phyloP scores from a whole-genome alignment of 495 filamentous ascomycete genomes.

The Penicillium cinerascens region DNA sequence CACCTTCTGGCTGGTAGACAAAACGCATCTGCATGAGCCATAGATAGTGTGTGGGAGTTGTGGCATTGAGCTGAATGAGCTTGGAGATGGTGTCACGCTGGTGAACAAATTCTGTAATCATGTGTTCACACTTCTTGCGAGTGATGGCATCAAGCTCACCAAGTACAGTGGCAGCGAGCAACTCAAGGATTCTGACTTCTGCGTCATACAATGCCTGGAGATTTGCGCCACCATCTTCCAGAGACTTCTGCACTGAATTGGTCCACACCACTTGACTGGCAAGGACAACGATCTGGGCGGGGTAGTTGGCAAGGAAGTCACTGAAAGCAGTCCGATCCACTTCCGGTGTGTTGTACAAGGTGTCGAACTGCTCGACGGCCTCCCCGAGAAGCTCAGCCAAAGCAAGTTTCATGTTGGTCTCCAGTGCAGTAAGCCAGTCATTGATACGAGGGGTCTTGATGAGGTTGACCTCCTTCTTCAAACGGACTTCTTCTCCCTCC shows the following conservation, averaged over 20 bases:
- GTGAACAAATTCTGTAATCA: conserved; percentile 98
- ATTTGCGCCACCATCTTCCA: conserved; percentile 64
- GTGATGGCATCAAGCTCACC: conserved; percentile 82
- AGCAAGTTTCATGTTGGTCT: conserved; percentile 90
- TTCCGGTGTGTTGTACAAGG: conserved; percentile 61
- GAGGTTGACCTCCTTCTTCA: conserved; percentile 88
- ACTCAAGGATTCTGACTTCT: conserved; percentile 72
- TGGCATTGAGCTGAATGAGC: conserved; percentile 69
- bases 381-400: conserved; percentile 87
- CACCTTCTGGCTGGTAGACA: conserved; percentile 75
- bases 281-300: conserved; percentile 92
- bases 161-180: conserved; percentile 85
- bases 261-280: conserved; percentile 97
- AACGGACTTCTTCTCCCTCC: conserved; percentile 83
- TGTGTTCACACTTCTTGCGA: conserved; percentile 94
- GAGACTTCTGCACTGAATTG: conserved; percentile 67
- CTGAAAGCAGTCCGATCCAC: conserved; percentile 66
- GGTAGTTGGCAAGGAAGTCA: conserved; percentile 74
- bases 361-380: conserved; percentile 67
- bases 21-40: conserved; percentile 99
- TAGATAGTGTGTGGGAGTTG: conserved; percentile 75
- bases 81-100: conserved; percentile 89
- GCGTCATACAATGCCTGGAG: conserved; percentile 67
- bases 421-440: conserved; percentile 90
- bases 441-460: conserved; percentile 94